Base-by-base conservation (phyloP, 352 stramenopile genomes). In the Pelagophyceae sp. region DNA sequence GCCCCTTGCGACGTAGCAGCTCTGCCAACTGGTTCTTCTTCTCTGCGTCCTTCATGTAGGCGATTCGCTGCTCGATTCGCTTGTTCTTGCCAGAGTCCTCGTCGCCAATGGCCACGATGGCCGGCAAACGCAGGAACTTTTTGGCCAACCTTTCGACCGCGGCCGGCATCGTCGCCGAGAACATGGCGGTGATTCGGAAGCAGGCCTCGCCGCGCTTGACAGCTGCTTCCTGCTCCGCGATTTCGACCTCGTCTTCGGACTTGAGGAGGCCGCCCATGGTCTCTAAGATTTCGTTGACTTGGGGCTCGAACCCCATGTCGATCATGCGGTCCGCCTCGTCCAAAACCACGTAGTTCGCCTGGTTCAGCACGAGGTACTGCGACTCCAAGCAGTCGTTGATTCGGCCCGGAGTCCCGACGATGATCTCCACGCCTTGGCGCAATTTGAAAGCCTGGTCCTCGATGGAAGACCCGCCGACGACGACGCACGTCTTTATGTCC, bases 241-340 rank as follows among this genome's bases (percentile, higher is more conserved):
- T 94, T 79, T 98, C 89, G 60, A 94, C 88, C 79, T 98, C 95
- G 79, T 98, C 93, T 80, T 98, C 95, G 0, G 90, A 95, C 81
- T 98, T 98, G 1, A 99, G 86, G 61, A 95, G 80, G 11, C 92
- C 96, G 23, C 94, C 93, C 95, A 99, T 99, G 72, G 91, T 93
- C 79, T 98, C 95, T 29, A 99, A 83, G 75, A 99, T 95, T 0
- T 88, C 85, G 72, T 97, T 89, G 45, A 98, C 94, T 78, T 98
- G 93, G 0, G 95, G 92, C 71, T 97, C 94, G 80, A 99, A 99
- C 72, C 96, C 96, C 80, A 89, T 82, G 77, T 98, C 92, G 80
- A 98, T 95, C 93, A 98, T 97, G 25, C 93, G 87, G 90, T 99
- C 97, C 1, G 95, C 95, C 85, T 99, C 97, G 86, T 99, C 97